Percentiles rank a stretch among this genome's conserved stretches.
These are phyloP conservation scores for Pseudogymnoascus verrucosus DNA, from an alignment of 2,329 filamentous ascomycete species.

Conservation along the genomic window DNA sequence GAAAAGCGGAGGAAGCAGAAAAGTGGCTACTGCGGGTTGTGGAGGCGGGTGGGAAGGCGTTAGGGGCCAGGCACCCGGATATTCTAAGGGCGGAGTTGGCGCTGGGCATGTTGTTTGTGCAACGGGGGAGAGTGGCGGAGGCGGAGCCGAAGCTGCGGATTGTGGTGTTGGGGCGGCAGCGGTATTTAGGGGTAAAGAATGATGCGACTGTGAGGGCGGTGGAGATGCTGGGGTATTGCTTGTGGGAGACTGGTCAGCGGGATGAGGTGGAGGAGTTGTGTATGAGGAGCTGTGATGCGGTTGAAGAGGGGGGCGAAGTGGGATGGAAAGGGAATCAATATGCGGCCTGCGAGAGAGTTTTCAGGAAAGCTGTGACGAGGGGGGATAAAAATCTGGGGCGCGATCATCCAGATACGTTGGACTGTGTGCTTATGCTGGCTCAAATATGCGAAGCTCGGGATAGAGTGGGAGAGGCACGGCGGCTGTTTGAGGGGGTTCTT, in stretches of 20 bases:
- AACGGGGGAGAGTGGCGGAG: neutral
- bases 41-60: neutral
- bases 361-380: neutral
- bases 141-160: neutral
- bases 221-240: neutral
- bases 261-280: neutral
- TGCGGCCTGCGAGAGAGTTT: neutral
- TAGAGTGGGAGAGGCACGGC: neutral
- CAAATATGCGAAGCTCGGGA: neutral
- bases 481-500: neutral
- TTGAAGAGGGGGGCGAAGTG: neutral
- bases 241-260: neutral
- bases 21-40: neutral
- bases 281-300: neutral
- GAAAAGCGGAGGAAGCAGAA: constrained; percentile 7
- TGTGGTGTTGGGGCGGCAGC: neutral
- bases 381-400: neutral
- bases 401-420: neutral
- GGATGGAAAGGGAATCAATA: neutral
- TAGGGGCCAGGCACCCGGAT: neutral
- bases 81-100: neutral
- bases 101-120: neutral
- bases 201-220: neutral
- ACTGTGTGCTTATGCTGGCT: neutral
- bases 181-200: neutral